These are phyloP conservation scores for Immersiella caudata DNA, from an alignment of 495 filamentous ascomycete genomes.

Conservation along the genomic window DNA sequence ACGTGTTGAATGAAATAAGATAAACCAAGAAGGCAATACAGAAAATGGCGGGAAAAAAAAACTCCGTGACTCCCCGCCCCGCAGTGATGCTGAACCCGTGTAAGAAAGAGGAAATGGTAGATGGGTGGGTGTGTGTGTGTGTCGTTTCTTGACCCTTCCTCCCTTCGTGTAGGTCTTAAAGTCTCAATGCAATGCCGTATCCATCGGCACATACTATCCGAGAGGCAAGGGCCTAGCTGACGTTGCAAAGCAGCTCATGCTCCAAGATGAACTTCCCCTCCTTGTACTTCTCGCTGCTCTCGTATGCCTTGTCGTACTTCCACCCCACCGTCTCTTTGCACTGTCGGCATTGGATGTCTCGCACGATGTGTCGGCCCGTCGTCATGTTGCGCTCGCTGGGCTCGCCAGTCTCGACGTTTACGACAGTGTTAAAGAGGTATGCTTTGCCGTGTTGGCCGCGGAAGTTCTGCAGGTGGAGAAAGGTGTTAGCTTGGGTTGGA, in stretches of 20 bases:
- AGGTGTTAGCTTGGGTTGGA: slow-evolving; percentile 9
- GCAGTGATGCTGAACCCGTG: background rate
- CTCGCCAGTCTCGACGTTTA: slow-evolving; percentile 81
- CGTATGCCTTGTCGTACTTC: slow-evolving; percentile 99
- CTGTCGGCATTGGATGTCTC: slow-evolving; percentile 86
- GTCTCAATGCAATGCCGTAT: no score
- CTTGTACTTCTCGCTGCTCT: slow-evolving; percentile 93
- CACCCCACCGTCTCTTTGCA: slow-evolving; percentile 93
- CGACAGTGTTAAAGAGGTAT: slow-evolving; percentile 91
- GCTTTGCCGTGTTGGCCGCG: slow-evolving; percentile 98
- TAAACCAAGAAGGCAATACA: background rate
- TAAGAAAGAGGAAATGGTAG: background rate
- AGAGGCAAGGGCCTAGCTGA: slow-evolving; percentile 36
- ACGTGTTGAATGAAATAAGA: background rate
- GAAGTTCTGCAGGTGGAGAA: slow-evolving; percentile 73
- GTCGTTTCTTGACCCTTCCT: background rate
- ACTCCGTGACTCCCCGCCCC: background rate
- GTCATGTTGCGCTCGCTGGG: slow-evolving; percentile 96
- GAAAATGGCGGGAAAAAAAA: background rate
- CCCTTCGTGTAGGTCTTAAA: no score
- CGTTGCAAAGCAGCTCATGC: slow-evolving; percentile 83
- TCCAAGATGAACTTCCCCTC: slow-evolving; percentile 98
- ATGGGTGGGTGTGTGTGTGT: background rate
- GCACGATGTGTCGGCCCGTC: slow-evolving; percentile 90
- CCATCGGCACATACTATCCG: background rate